phyloP scores from a whole-genome alignment of 257 asterid species.

The Leptodermis oblonga region DNA sequence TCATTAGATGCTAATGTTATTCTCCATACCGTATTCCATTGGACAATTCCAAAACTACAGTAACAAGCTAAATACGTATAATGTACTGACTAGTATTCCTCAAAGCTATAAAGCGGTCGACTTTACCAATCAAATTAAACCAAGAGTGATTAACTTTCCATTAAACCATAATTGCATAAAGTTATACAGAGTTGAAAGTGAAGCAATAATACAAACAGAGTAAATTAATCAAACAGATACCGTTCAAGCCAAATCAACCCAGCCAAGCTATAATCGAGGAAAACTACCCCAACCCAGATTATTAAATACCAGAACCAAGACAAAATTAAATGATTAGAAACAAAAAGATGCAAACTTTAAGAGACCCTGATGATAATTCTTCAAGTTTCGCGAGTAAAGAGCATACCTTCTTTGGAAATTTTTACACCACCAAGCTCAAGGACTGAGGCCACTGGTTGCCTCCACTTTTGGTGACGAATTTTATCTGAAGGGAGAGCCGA shows the following conservation, averaged over 20 bases:
- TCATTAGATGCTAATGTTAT: neutral
- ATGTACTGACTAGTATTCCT: neutral
- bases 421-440: slow-evolving; percentile 53
- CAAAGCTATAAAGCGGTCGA: neutral
- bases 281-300: neutral
- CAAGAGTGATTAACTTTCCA: neutral
- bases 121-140: neutral
- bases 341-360: slow-evolving; percentile 9
- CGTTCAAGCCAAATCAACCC: neutral
- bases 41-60: neutral
- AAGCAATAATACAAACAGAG: neutral
- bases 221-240: slow-evolving; percentile 8
- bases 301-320: neutral
- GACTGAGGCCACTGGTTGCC: slow-evolving; percentile 39
- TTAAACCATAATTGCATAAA: neutral
- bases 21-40: neutral
- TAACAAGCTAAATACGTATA: neutral
- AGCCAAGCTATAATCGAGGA: neutral
- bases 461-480: slow-evolving; percentile 28
- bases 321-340: neutral
- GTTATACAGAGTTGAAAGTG: neutral
- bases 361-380: too few relatives aligned
- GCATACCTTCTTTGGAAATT: slow-evolving; percentile 34
- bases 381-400: neutral
- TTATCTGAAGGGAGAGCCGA: slow-evolving; percentile 21